Evolutionary conservation across 208 protist species (phyloP).

Genomic region (Leishmania lainsoni): DNA sequence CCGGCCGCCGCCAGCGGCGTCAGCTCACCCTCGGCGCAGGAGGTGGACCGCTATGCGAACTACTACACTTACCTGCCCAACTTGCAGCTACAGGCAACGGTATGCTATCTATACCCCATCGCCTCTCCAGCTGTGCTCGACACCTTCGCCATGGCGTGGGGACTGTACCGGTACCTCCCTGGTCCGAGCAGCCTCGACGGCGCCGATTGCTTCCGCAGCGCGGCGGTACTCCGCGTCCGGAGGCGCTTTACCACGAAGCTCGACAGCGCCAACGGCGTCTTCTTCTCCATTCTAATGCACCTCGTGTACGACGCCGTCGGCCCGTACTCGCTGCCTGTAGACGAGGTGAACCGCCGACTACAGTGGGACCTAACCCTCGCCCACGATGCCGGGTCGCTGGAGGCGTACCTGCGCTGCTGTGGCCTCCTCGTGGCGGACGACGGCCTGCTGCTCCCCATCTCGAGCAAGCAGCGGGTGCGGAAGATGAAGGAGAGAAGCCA

Average conservation of each 20-base stretch:
- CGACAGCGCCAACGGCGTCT: constrained; percentile 38
- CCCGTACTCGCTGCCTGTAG: constrained; percentile 59
- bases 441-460: constrained; percentile 20
- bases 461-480: constrained; percentile 20
- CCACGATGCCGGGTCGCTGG: constrained; percentile 57
- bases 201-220: constrained; percentile 34
- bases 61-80: constrained; percentile 70
- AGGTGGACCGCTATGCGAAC: constrained; percentile 53
- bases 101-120: constrained; percentile 57
- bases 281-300: constrained; percentile 71
- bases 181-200: constrained; percentile 39
- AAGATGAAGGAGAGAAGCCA: not conserved
- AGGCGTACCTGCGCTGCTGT: constrained; percentile 60
- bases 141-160: constrained; percentile 65
- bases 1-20: not conserved
- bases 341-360: constrained; percentile 63
- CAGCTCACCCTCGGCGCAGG: constrained; percentile 40
- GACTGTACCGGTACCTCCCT: constrained; percentile 45
- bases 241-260: constrained; percentile 68
- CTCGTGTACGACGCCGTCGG: constrained; percentile 83
- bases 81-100: constrained; percentile 82
- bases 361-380: constrained; percentile 71
- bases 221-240: constrained; percentile 55
- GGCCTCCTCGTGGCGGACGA: constrained; percentile 46
- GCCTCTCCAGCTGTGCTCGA: constrained; percentile 54